Percentiles rank a stretch among this genome's conserved stretches.
Conservation (phyloP, 208 protist genomes). For the Acanthamoeba castellanii region DNA sequence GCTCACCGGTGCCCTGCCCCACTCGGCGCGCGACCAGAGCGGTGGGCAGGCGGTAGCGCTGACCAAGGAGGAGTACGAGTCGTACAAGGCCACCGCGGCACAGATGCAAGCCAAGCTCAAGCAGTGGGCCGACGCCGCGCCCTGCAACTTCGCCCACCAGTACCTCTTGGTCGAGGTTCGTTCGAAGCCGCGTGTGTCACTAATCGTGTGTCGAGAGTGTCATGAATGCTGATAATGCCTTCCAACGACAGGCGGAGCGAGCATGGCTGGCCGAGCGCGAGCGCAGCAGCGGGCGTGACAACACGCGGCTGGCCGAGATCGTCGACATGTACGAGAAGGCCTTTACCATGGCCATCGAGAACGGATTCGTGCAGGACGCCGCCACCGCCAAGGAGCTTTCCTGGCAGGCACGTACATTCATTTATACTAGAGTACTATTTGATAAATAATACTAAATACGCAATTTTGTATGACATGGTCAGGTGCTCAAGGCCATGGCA, state of each 20-base stretch:
- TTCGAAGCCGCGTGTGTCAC: neutral
- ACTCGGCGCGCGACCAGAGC: neutral
- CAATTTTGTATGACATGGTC: neutral
- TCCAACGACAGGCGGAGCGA: neutral
- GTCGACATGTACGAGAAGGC: slow-evolving; percentile 5
- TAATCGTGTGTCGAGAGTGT: neutral
- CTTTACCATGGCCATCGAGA: slow-evolving; percentile 42
- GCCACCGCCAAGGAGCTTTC: slow-evolving; percentile 63
- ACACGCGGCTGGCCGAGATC: neutral
- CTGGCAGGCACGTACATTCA: neutral
- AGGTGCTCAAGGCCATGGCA: slow-evolving; percentile 2
- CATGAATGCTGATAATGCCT: neutral
- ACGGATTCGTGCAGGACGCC: slow-evolving; percentile 63
- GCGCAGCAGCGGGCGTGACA: neutral
- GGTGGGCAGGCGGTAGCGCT: neutral
- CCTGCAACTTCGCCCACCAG: slow-evolving; percentile 32
- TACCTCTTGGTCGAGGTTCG: slow-evolving; percentile 44
- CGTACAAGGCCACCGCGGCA: neutral
- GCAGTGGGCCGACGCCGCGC: slow-evolving; percentile 36
- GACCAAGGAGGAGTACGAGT: slow-evolving; percentile 20
- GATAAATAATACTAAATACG: too few relatives aligned
- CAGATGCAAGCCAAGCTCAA: slow-evolving; percentile 54
- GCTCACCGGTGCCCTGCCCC: neutral
- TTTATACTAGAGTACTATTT: too few relatives aligned
- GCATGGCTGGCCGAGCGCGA: slow-evolving; percentile 19